Evolutionary conservation across 805 yeast species (phyloP), one percentile per base, ranked within the genome.

Genomic region (Lipomyces anomalus): DNA sequence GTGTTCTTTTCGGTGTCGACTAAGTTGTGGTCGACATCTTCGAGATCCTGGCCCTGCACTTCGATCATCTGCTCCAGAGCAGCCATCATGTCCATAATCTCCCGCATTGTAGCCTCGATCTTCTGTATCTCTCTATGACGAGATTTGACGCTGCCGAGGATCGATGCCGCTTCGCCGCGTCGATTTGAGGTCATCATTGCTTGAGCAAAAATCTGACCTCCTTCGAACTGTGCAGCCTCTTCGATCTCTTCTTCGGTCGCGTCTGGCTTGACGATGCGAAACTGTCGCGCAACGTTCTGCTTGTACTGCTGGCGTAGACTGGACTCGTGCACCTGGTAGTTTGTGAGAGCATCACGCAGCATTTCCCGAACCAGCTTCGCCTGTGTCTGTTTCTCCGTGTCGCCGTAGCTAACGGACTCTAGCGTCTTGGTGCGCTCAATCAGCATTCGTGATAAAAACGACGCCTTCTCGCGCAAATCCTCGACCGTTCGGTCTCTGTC

Each of bases 1-100:
- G 89, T 79, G 65, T 90, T 92, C 50, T 77, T 79, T 67, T 87
- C 95, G 21, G 96, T 97, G 45, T 72, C 74, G 46, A 70, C 78
- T 52, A 88, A 84, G 59, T 85, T 82, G 57, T 84, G 79, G 63
- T 87, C 86, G 53, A 86, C 79, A 61, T 79, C 83, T 62, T 82
- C 84, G 57, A 90, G 80, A 49, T 82, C 79, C 57, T 78, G 86
- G 67, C 90, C 95, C 71, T 90, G 97, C 69, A 88, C 95, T 56
- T 89, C 86, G 38, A 89, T 96, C 68, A 90, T 73, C 61, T 84
- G 84, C 68, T 92, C 96, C 90, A 90, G 85, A 64, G 90, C 97
- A 60, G 82, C 84, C 72, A 90, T 86, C 64, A 90, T 76, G 70
- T 85, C 95, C 34, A 94, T 84, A 67, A 90, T 76, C 68, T 90